phyloP scores from a whole-genome alignment of 2,329 filamentous ascomycete genomes.

The Dichotomopilus funicola region DNA sequence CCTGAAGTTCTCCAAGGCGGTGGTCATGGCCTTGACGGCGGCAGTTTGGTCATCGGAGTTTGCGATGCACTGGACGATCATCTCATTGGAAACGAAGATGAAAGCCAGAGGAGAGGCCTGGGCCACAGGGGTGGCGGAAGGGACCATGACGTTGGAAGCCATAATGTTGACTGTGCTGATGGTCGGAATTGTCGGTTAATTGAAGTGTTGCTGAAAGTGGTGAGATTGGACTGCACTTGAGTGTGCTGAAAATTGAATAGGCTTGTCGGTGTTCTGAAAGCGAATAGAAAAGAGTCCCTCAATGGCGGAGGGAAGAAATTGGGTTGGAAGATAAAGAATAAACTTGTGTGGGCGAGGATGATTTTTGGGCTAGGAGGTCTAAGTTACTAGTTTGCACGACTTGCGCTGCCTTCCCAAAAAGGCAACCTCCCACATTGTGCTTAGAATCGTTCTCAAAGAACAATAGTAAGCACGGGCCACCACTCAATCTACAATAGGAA shows the following conservation, averaged over 20 bases:
- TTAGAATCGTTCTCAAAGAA: neutral
- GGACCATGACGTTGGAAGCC: neutral
- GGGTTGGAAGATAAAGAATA: no score
- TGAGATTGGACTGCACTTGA: neutral
- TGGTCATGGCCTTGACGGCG: neutral
- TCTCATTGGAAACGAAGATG: constrained; percentile 9
- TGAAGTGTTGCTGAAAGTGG: neutral
- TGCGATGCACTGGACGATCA: constrained; percentile 13
- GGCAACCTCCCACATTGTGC: neutral
- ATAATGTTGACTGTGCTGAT: constrained; percentile 1
- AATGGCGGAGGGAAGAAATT: no score
- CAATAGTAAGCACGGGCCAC: neutral
- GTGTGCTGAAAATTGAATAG: neutral
- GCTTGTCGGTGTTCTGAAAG: neutral
- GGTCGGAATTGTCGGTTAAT: neutral
- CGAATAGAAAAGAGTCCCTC: no score
- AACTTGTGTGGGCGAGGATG: no score
- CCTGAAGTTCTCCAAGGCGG: constrained; percentile 7
- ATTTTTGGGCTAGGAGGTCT: no score
- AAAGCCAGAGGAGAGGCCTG: constrained; percentile 6
- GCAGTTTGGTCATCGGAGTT: constrained; percentile 1
- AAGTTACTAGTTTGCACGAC: neutral
- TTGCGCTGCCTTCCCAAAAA: neutral
- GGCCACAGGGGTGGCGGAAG: neutral
- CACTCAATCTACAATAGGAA: no score